Base-by-base conservation (phyloP, 164 flowering plant genomes). In the Aristolochia fimbriata region DNA sequence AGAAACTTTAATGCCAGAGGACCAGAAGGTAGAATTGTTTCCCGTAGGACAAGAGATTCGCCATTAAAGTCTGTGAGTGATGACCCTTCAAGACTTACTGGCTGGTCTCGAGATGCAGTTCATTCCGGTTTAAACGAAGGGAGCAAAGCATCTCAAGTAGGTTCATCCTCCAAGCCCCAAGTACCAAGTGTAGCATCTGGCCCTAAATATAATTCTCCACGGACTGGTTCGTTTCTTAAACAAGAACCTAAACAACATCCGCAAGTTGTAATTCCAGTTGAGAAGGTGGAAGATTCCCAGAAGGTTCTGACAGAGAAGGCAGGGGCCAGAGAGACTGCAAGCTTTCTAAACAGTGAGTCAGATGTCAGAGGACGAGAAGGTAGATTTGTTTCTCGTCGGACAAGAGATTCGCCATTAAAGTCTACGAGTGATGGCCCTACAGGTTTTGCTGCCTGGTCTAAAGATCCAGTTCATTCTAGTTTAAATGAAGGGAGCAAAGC, bases 31-130 rank as follows among this genome's bases (percentile, higher is more conserved):
- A 45, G 69, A 24, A 75, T 64, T 55, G 27, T 73, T 59, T 83
- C 91, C 71, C 78, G 77, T 57, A 78, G 91, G 76, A 78, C 86
- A 45, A 83, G 69, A 60, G 77, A 64, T 62, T 62, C 78, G 54
- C 65, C 78, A 20, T 16, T 59, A 64, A 58, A 30, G n/a, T 33
- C 75, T 25, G 59, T 33, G 15, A 63, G 41, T 24, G 65, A 50
- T 70, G 68, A 17, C 9, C 54, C 47, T 61, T 65, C 23, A 43
- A 71, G 57, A 33, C 60, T 17, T 20, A 51, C 30, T 27, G 30
- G 3, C 30, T 5, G 61, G 20, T 59, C 74, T 14, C 61, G 62
- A 61, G 63, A 60, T 55, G 51, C 72, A 17, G 55, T 22, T 56
- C 48, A 60, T 65, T 60, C 78, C 55, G 67, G 59, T 21, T 25